Conservation (phyloP, 1,284 basidiomycete genomes). For the Ceratobasidium sp. region DNA sequence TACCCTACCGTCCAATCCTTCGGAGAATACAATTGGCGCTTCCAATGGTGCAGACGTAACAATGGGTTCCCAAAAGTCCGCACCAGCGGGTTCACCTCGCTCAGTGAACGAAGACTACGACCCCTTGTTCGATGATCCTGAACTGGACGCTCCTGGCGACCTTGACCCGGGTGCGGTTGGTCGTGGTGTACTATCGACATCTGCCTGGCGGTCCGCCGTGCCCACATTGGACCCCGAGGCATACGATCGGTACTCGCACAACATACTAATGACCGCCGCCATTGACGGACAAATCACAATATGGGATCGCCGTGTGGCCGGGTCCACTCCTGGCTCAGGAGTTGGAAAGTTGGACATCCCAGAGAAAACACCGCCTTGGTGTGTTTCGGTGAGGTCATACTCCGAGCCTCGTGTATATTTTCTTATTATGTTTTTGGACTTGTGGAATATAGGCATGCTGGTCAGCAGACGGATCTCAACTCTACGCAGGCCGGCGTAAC, state of each 20-base stretch:
- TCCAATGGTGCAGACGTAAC: background rate
- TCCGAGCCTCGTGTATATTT: conserved; percentile 1
- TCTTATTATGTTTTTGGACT: conserved; percentile 10
- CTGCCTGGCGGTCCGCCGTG: conserved; percentile 44
- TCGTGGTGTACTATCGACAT: background rate
- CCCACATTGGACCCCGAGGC: conserved; percentile 62
- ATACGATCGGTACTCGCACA: conserved; percentile 75
- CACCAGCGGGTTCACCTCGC: conserved; percentile 16
- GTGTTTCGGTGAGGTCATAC: conserved; percentile 69
- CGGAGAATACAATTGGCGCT: background rate
- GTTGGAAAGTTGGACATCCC: conserved; percentile 87
- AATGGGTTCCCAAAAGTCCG: background rate
- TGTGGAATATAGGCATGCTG: conserved; percentile 79
- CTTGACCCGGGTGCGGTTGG: conserved; percentile 40
- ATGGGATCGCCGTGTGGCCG: conserved; percentile 83
- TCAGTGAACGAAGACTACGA: conserved; percentile 56
- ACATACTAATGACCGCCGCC: conserved; percentile 86
- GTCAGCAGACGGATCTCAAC: conserved; percentile 85
- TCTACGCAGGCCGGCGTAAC: conserved; percentile 92
- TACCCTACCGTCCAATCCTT: background rate
- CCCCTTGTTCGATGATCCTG: conserved; percentile 78
- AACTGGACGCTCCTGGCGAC: conserved; percentile 56
- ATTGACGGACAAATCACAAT: conserved; percentile 93
- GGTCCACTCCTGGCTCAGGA: conserved; percentile 59
- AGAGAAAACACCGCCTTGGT: conserved; percentile 95